phyloP scores from a whole-genome alignment of 176 grass and related monocot genomes.

The Carex kokanica region DNA sequence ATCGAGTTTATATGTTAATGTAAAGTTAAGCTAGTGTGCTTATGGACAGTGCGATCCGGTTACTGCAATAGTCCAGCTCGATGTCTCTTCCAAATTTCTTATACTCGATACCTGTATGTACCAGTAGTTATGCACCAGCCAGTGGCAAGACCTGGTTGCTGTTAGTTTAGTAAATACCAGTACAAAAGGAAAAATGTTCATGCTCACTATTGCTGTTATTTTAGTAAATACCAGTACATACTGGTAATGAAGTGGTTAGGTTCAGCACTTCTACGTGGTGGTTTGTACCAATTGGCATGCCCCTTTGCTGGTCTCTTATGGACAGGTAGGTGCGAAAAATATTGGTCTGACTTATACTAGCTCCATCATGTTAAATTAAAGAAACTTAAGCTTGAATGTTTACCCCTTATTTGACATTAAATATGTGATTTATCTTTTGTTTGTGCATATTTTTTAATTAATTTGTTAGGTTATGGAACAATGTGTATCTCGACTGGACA shows the following conservation, averaged over 20 bases:
- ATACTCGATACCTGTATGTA: background rate
- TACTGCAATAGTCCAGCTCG: background rate
- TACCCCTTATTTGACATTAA: background rate
- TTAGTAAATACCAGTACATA: background rate
- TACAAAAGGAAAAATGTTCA: background rate
- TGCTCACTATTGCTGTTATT: background rate
- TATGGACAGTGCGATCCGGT: background rate
- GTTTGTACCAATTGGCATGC: background rate
- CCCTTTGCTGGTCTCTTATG: background rate
- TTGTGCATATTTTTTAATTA: slow-evolving; percentile 16
- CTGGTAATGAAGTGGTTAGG: background rate
- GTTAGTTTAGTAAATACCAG: background rate
- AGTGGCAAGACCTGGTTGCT: background rate
- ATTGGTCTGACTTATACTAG: background rate
- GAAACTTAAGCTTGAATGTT: background rate
- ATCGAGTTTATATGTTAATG: background rate
- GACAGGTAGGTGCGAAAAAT: background rate
- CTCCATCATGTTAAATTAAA: background rate
- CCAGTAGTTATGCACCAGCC: background rate
- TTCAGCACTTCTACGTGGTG: background rate
- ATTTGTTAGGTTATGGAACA: slow-evolving; percentile 84
- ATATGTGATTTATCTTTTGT: background rate
- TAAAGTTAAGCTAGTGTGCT: background rate
- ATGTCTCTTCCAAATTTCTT: background rate
- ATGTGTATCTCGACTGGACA: slow-evolving; percentile 79